Conservation (phyloP, 1,139 yeast genomes). For the Entelexis paramagnoliae region DNA sequence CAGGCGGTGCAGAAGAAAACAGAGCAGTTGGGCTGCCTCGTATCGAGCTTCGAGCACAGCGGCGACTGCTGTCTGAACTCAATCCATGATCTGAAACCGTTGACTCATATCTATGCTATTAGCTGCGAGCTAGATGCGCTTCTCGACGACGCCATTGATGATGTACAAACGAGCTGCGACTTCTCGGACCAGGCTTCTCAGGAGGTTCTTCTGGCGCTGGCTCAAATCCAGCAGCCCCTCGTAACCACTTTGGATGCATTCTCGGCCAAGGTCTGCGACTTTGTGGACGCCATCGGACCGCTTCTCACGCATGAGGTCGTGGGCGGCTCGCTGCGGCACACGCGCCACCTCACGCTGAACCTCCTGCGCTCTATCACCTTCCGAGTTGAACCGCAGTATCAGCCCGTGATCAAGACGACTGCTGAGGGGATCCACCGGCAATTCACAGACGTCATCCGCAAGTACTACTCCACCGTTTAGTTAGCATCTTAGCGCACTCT, state of each 20-base stretch:
- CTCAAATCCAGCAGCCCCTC: slow-evolving; percentile 12
- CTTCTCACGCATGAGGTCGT: slow-evolving; percentile 13
- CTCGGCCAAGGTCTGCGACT: slow-evolving; percentile 7
- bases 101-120: slow-evolving; percentile 9
- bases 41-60: background rate
- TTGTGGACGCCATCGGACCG: slow-evolving; percentile 14
- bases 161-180: slow-evolving; percentile 13
- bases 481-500: too few relatives aligned
- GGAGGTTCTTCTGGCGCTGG: slow-evolving; percentile 10
- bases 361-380: slow-evolving; percentile 10
- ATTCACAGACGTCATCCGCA: slow-evolving; percentile 14
- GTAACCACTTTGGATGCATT: slow-evolving; percentile 5
- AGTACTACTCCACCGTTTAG: slow-evolving; percentile 5
- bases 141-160: slow-evolving; percentile 15
- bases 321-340: slow-evolving; percentile 11
- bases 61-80: background rate
- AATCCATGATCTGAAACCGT: slow-evolving; percentile 10
- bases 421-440: slow-evolving; percentile 6
- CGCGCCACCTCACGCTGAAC: slow-evolving; percentile 15
- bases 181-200: slow-evolving; percentile 12
- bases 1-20: background rate
- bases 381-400: slow-evolving; percentile 11
- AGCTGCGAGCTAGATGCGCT: slow-evolving; percentile 8
- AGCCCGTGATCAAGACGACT: slow-evolving; percentile 1
- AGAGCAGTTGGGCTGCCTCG: background rate